These are phyloP conservation scores for Dothistroma pini DNA, from an alignment of 2,329 filamentous ascomycete species.

Conservation along the genomic window DNA sequence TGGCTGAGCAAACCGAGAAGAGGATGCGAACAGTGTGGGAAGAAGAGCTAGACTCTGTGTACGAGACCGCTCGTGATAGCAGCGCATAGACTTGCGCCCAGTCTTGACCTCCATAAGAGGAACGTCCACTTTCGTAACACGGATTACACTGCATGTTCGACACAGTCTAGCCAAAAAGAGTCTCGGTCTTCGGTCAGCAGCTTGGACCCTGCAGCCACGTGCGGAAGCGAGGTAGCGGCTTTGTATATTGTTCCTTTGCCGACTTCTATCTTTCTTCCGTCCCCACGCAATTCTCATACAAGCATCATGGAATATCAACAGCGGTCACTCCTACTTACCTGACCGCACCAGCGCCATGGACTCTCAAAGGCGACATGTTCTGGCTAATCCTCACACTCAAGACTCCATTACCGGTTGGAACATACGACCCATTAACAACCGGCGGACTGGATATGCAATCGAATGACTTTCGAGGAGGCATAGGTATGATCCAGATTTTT, in stretches of 20 bases:
- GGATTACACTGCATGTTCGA: background rate
- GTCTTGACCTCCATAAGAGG: background rate
- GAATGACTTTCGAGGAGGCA: constrained; percentile 10
- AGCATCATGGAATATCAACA: background rate
- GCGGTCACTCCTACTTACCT: background rate
- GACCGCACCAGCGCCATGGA: constrained; percentile 12
- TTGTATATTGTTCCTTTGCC: background rate
- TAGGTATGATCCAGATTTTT: background rate
- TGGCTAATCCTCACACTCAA: constrained; percentile 11
- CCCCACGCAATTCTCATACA: background rate
- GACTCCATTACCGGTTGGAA: constrained; percentile 7
- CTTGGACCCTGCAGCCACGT: background rate
- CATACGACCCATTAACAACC: constrained; percentile 13
- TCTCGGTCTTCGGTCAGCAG: background rate
- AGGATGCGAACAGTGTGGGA: constrained; percentile 31
- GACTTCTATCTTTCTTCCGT: background rate
- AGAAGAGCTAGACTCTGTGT: background rate
- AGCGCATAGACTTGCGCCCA: background rate
- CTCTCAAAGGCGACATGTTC: constrained; percentile 12
- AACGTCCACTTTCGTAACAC: background rate
- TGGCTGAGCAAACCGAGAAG: constrained; percentile 31
- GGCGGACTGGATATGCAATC: background rate
- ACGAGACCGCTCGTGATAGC: background rate
- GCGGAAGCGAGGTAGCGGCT: background rate
- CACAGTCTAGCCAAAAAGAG: too few relatives aligned